These are phyloP conservation scores for Rhododendron williamsianum DNA, from an alignment of 148 eudicot species.

Conservation along the genomic window DNA sequence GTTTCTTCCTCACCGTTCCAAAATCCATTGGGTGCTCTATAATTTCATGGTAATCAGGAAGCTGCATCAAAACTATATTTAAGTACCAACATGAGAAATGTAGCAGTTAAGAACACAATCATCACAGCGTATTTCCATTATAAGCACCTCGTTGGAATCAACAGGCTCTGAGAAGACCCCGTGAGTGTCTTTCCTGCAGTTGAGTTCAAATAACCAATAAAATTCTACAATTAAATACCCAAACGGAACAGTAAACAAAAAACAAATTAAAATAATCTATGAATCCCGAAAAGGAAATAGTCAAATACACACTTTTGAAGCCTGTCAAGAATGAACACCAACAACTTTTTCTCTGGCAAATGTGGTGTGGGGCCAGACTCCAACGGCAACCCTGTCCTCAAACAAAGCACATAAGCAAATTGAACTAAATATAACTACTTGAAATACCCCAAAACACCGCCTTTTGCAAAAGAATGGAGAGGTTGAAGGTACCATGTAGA, in stretches of 20 bases:
- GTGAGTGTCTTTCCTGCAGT: slow-evolving; percentile 82
- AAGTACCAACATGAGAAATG: slow-evolving; percentile 1
- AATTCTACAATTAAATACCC: slow-evolving; percentile 9
- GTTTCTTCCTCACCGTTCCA: slow-evolving; percentile 70
- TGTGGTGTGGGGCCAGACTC: slow-evolving; percentile 70
- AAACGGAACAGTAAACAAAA: slow-evolving; percentile 7
- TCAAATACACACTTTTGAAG: slow-evolving; percentile 73
- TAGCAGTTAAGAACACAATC: background rate
- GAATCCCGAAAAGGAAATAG: slow-evolving; percentile 12
- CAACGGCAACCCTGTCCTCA: slow-evolving; percentile 57
- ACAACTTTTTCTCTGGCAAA: slow-evolving; percentile 89
- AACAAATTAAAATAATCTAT: slow-evolving; percentile 10
- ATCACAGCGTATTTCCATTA: slow-evolving; percentile 3
- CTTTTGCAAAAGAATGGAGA: slow-evolving; percentile 15
- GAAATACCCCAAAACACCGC: slow-evolving; percentile 1
- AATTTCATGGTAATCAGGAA: slow-evolving; percentile 79
- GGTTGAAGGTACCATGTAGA: slow-evolving; percentile 43
- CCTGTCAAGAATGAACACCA: slow-evolving; percentile 81
- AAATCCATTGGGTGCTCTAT: slow-evolving; percentile 84
- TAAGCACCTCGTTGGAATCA: slow-evolving; percentile 75
- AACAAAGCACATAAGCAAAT: slow-evolving; percentile 17
- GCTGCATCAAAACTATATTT: slow-evolving; percentile 36
- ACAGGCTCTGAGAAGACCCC: slow-evolving; percentile 87
- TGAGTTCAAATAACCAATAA: background rate
- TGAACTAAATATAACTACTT: slow-evolving; percentile 11